Conservation (phyloP, 495 filamentous ascomycete genomes). For the Xanthoparmelia taractica region DNA sequence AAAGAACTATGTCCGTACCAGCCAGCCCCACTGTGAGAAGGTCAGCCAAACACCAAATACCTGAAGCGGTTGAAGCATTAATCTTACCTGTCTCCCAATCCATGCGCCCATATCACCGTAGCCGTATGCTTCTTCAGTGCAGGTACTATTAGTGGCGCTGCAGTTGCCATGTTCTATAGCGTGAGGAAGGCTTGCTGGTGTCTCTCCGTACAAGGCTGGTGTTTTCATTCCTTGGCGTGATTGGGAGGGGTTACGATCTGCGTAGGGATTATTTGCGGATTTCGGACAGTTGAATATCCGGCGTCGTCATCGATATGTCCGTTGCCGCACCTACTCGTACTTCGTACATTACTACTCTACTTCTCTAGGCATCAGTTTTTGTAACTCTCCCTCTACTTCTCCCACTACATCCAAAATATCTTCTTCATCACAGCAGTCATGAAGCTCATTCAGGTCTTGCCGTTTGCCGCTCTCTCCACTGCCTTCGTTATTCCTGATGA, state of each 20-base stretch:
- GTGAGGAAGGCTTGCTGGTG: background rate
- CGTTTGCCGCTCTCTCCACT: conserved; percentile 44
- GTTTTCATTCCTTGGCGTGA: background rate
- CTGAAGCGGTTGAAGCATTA: background rate
- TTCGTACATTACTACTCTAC: background rate
- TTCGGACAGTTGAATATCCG: background rate
- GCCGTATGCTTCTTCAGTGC: conserved; percentile 87
- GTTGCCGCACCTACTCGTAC: conserved; percentile 1
- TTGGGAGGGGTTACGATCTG: background rate
- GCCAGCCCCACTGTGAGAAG: conserved; percentile 49
- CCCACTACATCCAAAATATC: background rate
- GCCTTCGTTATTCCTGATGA: conserved; percentile 55
- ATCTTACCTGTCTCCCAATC: conserved; percentile 67
- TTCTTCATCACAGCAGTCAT: conserved; percentile 27
- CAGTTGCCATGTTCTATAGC: conserved; percentile 5
- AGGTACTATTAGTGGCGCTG: conserved; percentile 66
- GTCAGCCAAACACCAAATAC: conserved; percentile 15
- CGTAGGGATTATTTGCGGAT: background rate
- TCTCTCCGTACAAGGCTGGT: no score
- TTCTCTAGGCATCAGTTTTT: background rate
- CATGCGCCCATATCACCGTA: conserved; percentile 90
- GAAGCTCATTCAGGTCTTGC: conserved; percentile 45
- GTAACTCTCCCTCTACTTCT: background rate
- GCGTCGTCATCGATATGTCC: conserved; percentile 1
- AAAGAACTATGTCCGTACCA: conserved; percentile 43